A percentile compares a stretch with the other conserved stretches of the same genome.
These are phyloP conservation scores for Naganishia albida DNA, from an alignment of 1,284 basidiomycete genomes.

Conservation along the genomic window DNA sequence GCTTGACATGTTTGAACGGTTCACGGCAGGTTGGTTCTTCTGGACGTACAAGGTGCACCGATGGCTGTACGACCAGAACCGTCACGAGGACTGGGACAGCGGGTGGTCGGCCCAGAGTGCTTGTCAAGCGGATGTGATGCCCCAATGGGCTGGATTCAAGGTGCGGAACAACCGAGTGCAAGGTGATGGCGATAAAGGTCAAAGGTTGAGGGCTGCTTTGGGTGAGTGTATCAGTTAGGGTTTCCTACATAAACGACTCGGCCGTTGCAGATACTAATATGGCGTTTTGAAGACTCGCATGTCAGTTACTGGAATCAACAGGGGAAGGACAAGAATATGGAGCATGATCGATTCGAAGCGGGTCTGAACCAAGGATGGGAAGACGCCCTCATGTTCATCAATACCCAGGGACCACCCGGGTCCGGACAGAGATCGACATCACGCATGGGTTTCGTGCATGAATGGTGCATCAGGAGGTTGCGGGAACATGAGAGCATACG, in stretches of 20 bases:
- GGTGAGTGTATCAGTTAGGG: constrained; percentile 55
- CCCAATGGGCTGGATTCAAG: constrained; percentile 55
- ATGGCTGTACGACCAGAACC: constrained; percentile 44
- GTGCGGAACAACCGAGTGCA: constrained; percentile 36
- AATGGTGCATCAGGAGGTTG: constrained; percentile 61
- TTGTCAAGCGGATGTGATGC: constrained; percentile 65
- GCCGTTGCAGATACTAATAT: too few species aligned
- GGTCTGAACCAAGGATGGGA: constrained; percentile 72
- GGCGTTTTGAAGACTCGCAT: constrained; percentile 57
- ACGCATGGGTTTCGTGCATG: constrained; percentile 65
- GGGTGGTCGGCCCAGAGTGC: constrained; percentile 79
- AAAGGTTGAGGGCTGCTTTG: constrained; percentile 53
- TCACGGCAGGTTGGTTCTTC: constrained; percentile 77
- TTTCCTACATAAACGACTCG: constrained; percentile 27
- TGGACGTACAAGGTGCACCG: constrained; percentile 71
- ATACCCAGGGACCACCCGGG: constrained; percentile 39
- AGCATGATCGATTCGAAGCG: constrained; percentile 67
- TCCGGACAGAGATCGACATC: constrained; percentile 47
- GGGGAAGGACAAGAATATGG: constrained; percentile 54
- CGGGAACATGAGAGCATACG: constrained; percentile 57
- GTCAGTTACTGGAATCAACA: constrained; percentile 62
- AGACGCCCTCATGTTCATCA: constrained; percentile 64
- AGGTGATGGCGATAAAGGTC: constrained; percentile 50
- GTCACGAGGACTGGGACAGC: constrained; percentile 66
- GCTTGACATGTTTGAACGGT: constrained; percentile 66